A percentile compares a stretch with the other conserved stretches of the same genome.
phyloP scores from a whole-genome alignment of 73 alveolate genomes.

The Paramecium pentaurelia region DNA sequence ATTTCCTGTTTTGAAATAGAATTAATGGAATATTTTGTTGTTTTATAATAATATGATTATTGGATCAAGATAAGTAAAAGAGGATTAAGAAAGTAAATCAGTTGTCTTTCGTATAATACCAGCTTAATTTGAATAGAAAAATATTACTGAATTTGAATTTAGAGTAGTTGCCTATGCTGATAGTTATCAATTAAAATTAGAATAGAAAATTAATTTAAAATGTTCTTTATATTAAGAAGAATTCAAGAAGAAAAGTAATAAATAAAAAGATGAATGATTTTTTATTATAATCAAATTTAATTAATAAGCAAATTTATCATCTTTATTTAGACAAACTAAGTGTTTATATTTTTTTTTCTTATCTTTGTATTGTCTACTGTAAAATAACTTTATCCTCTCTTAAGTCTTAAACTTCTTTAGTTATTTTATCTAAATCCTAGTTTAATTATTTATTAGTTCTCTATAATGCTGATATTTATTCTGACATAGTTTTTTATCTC shows the following conservation, averaged over 20 bases:
- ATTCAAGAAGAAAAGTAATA: neutral
- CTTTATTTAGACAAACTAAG: neutral
- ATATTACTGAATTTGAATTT: neutral
- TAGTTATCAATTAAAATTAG: neutral
- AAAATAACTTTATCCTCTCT: neutral
- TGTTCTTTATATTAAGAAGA: neutral
- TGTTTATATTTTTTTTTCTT: neutral
- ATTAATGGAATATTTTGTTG: neutral
- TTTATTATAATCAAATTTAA: neutral
- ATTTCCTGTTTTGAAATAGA: constrained; percentile 15
- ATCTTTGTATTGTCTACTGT: neutral
- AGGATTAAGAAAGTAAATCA: neutral
- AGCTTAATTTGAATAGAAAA: neutral
- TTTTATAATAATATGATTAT: neutral
- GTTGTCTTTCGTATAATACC: neutral
- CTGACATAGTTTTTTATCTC: neutral
- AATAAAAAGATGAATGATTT: neutral
- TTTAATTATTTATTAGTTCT: neutral
- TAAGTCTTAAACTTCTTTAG: neutral
- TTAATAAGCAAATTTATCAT: neutral
- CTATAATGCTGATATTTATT: neutral
- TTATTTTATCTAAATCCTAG: neutral
- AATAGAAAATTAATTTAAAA: neutral
- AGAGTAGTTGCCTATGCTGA: neutral
- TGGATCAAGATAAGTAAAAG: neutral